Percentiles rank a stretch among this genome's conserved stretches.
phyloP scores from a whole-genome alignment of 441 rosid species.

The Metrosideros polymorpha region DNA sequence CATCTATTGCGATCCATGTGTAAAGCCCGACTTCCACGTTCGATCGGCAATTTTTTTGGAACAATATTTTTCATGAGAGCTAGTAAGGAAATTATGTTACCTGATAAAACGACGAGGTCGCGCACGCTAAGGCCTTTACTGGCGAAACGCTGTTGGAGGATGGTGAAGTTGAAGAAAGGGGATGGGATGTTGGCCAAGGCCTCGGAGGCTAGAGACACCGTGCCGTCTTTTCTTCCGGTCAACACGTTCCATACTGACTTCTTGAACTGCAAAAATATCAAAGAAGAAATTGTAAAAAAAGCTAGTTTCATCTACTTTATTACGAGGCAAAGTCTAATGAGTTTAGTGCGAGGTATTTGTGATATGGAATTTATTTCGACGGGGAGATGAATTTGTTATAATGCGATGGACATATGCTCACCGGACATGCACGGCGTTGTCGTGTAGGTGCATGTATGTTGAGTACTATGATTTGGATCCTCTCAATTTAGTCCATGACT shows the following conservation, averaged over 20 bases:
- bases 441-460: background rate
- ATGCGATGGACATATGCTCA: background rate
- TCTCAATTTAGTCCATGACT: background rate
- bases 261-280: conserved; percentile 22
- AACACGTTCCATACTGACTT: conserved; percentile 46
- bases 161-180: conserved; percentile 30
- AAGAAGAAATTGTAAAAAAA: background rate
- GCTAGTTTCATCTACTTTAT: background rate
- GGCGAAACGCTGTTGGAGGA: conserved; percentile 18
- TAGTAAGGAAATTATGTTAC: conserved; percentile 3
- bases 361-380: background rate
- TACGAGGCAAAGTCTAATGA: background rate
- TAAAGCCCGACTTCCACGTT: background rate
- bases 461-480: background rate
- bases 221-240: conserved; percentile 74
- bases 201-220: conserved; percentile 30
- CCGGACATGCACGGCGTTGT: background rate
- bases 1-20: background rate
- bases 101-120: conserved; percentile 59
- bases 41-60: background rate
- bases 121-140: conserved; percentile 30
- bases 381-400: background rate
- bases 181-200: conserved; percentile 29
- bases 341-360: background rate
- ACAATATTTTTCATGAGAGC: background rate